Percentiles rank a stretch among this genome's conserved stretches.
Evolutionary conservation across 768 basidiomycete genomes (phyloP).

Genomic region (Mycena venus): DNA sequence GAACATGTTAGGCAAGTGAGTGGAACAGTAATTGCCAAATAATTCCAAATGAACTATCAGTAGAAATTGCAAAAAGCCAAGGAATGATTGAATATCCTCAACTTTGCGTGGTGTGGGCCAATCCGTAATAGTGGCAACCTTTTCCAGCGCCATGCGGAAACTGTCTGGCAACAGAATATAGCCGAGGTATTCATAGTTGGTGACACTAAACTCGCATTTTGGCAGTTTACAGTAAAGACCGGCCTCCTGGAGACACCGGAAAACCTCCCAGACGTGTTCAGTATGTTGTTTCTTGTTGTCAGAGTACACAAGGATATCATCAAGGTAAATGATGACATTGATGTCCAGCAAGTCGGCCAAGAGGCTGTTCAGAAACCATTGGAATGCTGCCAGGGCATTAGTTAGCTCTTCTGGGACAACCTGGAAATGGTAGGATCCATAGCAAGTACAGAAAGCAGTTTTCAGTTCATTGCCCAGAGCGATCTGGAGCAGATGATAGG

Average conservation of each 20-base stretch:
- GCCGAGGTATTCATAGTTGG: neutral
- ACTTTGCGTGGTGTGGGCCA: neutral
- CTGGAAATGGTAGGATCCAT: neutral
- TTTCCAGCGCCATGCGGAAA: neutral
- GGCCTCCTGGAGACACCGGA: neutral
- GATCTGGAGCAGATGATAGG: neutral
- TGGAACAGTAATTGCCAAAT: slow-evolving; percentile 34
- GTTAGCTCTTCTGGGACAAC: neutral
- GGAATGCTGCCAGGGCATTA: neutral
- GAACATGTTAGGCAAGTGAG: too few species aligned
- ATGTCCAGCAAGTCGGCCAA: too few species aligned
- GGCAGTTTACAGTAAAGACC: too few species aligned
- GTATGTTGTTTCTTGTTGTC: too few species aligned
- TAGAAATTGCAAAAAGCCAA: slow-evolving; percentile 5
- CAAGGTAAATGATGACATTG: too few species aligned
- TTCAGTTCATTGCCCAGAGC: too few species aligned
- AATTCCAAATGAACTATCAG: slow-evolving; percentile 25
- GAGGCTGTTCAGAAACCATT: too few species aligned
- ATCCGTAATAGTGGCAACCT: neutral
- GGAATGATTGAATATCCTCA: neutral
- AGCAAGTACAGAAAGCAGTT: too few species aligned
- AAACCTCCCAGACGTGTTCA: neutral
- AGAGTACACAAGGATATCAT: too few species aligned
- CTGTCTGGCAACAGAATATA: neutral
- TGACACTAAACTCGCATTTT: neutral